Base-by-base conservation (phyloP, 352 stramenopile genomes). In the Globisporangium cederbergense region DNA sequence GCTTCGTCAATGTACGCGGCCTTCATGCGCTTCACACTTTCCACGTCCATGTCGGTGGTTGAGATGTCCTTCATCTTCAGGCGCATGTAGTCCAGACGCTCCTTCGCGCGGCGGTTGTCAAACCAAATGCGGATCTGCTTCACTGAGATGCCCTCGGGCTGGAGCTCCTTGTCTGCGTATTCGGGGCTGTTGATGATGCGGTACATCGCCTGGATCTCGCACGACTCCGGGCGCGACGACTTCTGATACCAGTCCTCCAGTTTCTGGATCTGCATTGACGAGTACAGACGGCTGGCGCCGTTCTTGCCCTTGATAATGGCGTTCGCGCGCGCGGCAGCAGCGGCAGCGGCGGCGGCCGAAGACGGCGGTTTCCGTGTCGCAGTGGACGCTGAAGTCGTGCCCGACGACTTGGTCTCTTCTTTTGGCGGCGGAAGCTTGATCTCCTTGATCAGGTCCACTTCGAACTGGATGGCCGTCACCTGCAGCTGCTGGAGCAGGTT, bases 91-190 rank as follows among this genome's bases (percentile, higher is more conserved):
- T 95, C 86, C 14, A 95, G 64, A 3, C 84, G 81, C 56, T 95
- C 86, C 55, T 95, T 95, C 2, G 86, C 86, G 18, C 86, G 82
- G 2, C 86, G 81, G 60, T 95, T 95, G 62, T 95, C 86, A 68
- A 95, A 95, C 86, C 84, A 93, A 62, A 95, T 93, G 49, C 84
- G 86, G 25, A 93, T 95, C 64, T 93, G 86, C 66, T 95, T 95
- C 43, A 95, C 81, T 1, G 81, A 90, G 38, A 95, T 95, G 42
- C 86, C 86, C 64, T 95, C 86, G 4, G 86, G 84, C 62, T 95
- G 86, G 51, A 95, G 70, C 61, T 95, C 86, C 66, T 82, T 76
- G 65, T 95, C 84, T 30, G 84, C 84, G 67, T 89, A 95, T 36
- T 92, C 82, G 30, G 78, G 75, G 49, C 84, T 88, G 67, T 95